Percentiles rank a stretch among this genome's conserved stretches.
Evolutionary conservation across 2,329 filamentous ascomycete genomes (phyloP).

Genomic region (Colletotrichum lindemuthianum): DNA sequence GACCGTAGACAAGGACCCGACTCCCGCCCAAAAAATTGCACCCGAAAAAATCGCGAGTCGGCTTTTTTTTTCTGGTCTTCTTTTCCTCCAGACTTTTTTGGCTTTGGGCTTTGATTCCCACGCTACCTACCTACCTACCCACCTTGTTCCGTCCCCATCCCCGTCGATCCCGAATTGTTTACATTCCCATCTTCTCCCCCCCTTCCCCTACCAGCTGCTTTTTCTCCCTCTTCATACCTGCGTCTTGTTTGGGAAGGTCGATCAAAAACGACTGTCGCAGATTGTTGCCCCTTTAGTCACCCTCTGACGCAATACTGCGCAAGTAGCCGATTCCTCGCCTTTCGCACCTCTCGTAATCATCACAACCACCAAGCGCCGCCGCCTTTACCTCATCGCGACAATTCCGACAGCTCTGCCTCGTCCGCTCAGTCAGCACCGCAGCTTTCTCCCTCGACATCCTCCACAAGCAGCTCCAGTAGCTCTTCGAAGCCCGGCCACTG

Average conservation of each 20-base stretch:
- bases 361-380: background rate
- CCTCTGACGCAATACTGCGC: conserved; percentile 29
- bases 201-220: background rate
- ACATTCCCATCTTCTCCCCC: conserved; percentile 6
- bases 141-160: conserved; percentile 13
- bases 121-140: conserved; percentile 4
- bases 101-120: background rate
- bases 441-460: conserved; percentile 9
- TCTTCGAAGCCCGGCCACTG: conserved; percentile 27
- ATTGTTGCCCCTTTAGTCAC: background rate
- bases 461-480: conserved; percentile 16
- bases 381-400: conserved; percentile 1
- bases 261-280: background rate
- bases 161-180: conserved; percentile 9
- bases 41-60: background rate
- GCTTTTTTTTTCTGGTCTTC: background rate
- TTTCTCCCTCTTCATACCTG: background rate
- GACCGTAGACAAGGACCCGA: background rate
- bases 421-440: conserved; percentile 1
- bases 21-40: conserved; percentile 4
- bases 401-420: conserved; percentile 12
- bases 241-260: too few species aligned
- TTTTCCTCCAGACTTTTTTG: background rate
- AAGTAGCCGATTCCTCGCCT: conserved; percentile 29
- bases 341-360: conserved; percentile 24